phyloP scores from a whole-genome alignment of 2,329 filamentous ascomycete species.

The Colletotrichum truncatum region DNA sequence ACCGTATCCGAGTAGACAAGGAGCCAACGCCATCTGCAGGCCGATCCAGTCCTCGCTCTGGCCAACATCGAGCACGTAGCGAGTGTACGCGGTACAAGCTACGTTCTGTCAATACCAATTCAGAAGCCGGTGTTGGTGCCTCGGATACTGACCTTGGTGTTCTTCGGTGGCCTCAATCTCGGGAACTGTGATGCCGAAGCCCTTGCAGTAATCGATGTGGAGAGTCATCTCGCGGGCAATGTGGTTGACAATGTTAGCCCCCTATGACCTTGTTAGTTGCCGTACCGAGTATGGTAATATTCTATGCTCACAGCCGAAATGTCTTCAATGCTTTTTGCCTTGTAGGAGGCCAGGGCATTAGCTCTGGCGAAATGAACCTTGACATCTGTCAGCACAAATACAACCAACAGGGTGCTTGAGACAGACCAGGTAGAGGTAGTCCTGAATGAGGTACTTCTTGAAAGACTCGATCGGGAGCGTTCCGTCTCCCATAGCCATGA shows the following conservation, averaged over 20 bases:
- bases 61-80: conserved; percentile 89
- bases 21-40: conserved; percentile 84
- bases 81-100: conserved; percentile 84
- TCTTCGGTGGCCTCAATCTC: conserved; percentile 81
- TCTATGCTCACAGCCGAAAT: conserved; percentile 69
- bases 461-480: conserved; percentile 80
- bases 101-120: conserved; percentile 21
- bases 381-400: not conserved
- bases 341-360: conserved; percentile 87
- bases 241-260: conserved; percentile 76
- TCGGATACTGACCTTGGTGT: conserved; percentile 66
- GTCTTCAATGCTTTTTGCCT: conserved; percentile 77
- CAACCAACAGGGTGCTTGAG: too few relatives aligned
- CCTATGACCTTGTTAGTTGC: conserved; percentile 48
- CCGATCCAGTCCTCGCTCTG: conserved; percentile 89
- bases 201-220: conserved; percentile 83
- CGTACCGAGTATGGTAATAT: conserved; percentile 32
- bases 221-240: conserved; percentile 83
- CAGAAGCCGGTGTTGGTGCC: too few relatives aligned
- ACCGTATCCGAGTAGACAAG: conserved; percentile 90
- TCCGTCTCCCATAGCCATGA: conserved; percentile 78
- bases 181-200: conserved; percentile 78
- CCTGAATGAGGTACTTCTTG: conserved; percentile 89
- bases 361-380: conserved; percentile 88
- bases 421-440: conserved; percentile 86